Base-by-base conservation (phyloP, 805 yeast genomes). In the Metschnikowia peoriensis region DNA sequence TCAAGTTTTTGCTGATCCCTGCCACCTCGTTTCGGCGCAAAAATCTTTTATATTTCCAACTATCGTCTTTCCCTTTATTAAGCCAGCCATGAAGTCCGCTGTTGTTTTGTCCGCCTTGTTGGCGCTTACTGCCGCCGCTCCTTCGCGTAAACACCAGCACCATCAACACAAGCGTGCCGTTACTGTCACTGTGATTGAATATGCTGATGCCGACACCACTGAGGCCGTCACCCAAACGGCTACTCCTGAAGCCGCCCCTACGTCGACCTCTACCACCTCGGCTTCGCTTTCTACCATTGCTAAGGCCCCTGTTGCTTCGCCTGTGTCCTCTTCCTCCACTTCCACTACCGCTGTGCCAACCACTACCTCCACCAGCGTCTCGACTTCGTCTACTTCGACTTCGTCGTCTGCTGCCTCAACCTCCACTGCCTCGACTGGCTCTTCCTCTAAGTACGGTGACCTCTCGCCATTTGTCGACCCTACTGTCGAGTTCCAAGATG, bases 91-190 rank as follows among this genome's bases (percentile, higher is more conserved):
- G 61, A 55, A 53, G 44, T 41, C 56, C 11, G 34, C 61, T 10
- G 35, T 57, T 17, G 57, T 54, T 43, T 46, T 59, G 32, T 47
- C 61, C 51, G 50, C 51, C 40, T 46, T 57, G 17, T 51, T 55
- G 47, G 61, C 61, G 38, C 29, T 56, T 42, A 55, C 55, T 38
- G 43, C 56, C 38, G 59, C 62, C 47, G 57, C 57, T 11, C 57
- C 60, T 39, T 51, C 59, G 51, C 52, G 52, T 27, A 53, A 46
- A 17, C 63, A 59, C 52, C 72, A 69, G 57, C 66, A 67, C 54
- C 67, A 69, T 43, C 61, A 62, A 53, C 66, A 71, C 61, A 69
- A 71, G 64, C 71, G 77, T 66, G 75, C 62, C 44, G 73, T 67
- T 46, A 71, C 78, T 53, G 61, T 67, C 49, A 61, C 72, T 47